phyloP scores from a whole-genome alignment of 352 stramenopile species.

The Globisporangium mamillatum region DNA sequence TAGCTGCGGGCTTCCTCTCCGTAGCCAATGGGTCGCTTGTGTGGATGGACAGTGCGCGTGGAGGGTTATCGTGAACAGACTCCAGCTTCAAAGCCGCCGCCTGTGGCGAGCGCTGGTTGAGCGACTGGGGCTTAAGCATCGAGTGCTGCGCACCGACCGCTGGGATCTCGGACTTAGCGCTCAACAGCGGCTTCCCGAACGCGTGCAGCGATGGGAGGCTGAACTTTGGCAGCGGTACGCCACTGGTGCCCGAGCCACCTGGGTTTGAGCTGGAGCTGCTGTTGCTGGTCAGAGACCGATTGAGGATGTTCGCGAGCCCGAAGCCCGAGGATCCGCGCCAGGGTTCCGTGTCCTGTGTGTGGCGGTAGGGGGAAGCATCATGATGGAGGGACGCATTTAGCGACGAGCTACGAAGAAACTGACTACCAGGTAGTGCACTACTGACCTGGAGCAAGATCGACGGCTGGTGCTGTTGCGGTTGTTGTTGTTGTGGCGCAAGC shows the following conservation, averaged over 20 bases:
- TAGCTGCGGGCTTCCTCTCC: background rate
- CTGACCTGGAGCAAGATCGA: slow-evolving; percentile 14
- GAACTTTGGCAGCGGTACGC: slow-evolving; percentile 48
- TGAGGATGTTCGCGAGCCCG: slow-evolving; percentile 79
- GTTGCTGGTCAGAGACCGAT: slow-evolving; percentile 32
- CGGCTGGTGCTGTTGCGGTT: background rate
- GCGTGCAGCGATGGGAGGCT: slow-evolving; percentile 76
- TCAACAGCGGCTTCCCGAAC: slow-evolving; percentile 60
- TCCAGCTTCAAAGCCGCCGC: background rate
- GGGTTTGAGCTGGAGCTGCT: background rate
- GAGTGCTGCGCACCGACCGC: slow-evolving; percentile 20
- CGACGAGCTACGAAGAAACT: slow-evolving; percentile 2
- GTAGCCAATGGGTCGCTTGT: slow-evolving; percentile 10
- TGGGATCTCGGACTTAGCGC: slow-evolving; percentile 44
- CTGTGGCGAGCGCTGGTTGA: background rate
- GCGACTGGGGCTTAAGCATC: slow-evolving; percentile 20
- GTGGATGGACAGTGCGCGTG: slow-evolving; percentile 14
- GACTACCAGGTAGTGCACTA: slow-evolving; percentile 8
- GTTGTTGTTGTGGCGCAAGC: slow-evolving; percentile 16
- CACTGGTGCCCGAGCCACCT: background rate
- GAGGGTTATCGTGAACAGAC: background rate
- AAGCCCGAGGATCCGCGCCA: slow-evolving; percentile 71
- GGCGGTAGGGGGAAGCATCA: slow-evolving; percentile 13
- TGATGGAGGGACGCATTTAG: slow-evolving; percentile 23
- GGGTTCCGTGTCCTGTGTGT: slow-evolving; percentile 54